Base-by-base conservation (phyloP, 768 basidiomycete genomes). In the Tricholoma furcatifolium region DNA sequence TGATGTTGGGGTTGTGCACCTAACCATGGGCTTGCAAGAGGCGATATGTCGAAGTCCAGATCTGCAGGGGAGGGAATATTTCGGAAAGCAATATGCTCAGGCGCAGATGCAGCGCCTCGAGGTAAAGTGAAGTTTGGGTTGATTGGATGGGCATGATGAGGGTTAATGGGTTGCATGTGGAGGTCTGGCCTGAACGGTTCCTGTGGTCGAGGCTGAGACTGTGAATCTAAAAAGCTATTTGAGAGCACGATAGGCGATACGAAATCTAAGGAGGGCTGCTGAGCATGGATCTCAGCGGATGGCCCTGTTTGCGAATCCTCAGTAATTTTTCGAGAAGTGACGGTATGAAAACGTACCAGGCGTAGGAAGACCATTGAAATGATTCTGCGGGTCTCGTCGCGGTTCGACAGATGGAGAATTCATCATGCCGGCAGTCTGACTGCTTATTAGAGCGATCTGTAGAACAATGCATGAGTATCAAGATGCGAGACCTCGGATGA, bases 21-120 rank as follows among this genome's bases (percentile, higher is more conserved):
- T 0, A 92, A 75, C 87, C 89, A 91, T 1, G 89, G 89, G 58
- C 88, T 91, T 0, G 88, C 88, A 18, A 92, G 71, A 0, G 90
- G 89, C 1, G 88, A 89, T 43, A 92, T 82, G 55, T 92, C 86
- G 53, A 85, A 76, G 53, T 86, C 88, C 23, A 87, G 67, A 50
- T 88, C 83, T 18, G 73, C 68, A 0, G 77, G 73, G 15, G 76
- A 76, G 2, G 75, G 69, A 11, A 77, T 66, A 57, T 67, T 74
- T 10, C 73, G 74, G 62, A 92, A 92, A 3, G 83, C 89, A 30
- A 91, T 74, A 50, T 88, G 80, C 12, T 87, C 87, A 0, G 89
- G 88, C 0, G 89, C 87, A 12, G 88, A 89, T 34, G 73, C 72
- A 0, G 79, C 74, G 4, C 76, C 76, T 2, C 72, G 54, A 36